Base-by-base conservation (phyloP, 2,329 filamentous ascomycete genomes). In the Aspergillus tubingensis region DNA sequence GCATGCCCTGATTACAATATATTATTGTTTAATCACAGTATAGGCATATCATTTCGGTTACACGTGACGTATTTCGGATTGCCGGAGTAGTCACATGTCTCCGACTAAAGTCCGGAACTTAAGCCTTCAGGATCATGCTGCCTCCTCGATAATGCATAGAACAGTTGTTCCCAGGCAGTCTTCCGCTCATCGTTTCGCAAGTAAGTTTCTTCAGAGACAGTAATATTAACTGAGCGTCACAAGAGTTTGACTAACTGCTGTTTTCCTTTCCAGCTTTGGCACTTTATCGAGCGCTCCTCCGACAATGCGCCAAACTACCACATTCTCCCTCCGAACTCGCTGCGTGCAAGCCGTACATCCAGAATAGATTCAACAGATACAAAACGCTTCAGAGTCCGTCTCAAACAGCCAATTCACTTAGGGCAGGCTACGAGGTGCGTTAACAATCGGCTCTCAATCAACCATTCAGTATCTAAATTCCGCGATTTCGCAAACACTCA, bases 241-340 rank as follows among this genome's bases (percentile, higher is more conserved):
- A 15, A 15, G 5, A 23, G 4, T n/a, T 15, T n/a, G 5, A 32
- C 21, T 25, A 17, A 57, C n/a, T 41, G 44, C 10, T 13, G 5
- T 32, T 4, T 11, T 19, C 38, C 27, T 27, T 6, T 6, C 19
- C 50, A 81, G 79, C 78, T 62, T 67, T 79, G 63, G 75, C 78
- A 39, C 75, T 81, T 23, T 81, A 80, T 64, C 74, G 77, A 66
- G 76, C 77, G 44, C 77, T 81, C 54, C 74, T 81, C 54, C 74
- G 74, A 65, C 76, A 78, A 74, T 78, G 76, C 65, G 62, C 67
- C 39, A 68, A 67, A 61, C 61, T 78, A 50, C 66, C 70, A n/a
- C 54, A 53, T 27, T 66, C 57, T 19, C 61, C 65, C 23, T 57
- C 63, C 17, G 70, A 67, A 62, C 68, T 66, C 21, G 54, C 47